A percentile compares a stretch with the other conserved stretches of the same genome.
These are phyloP conservation scores for Exophiala oligosperma DNA, from an alignment of 2,329 filamentous ascomycete genomes.

Conservation along the genomic window DNA sequence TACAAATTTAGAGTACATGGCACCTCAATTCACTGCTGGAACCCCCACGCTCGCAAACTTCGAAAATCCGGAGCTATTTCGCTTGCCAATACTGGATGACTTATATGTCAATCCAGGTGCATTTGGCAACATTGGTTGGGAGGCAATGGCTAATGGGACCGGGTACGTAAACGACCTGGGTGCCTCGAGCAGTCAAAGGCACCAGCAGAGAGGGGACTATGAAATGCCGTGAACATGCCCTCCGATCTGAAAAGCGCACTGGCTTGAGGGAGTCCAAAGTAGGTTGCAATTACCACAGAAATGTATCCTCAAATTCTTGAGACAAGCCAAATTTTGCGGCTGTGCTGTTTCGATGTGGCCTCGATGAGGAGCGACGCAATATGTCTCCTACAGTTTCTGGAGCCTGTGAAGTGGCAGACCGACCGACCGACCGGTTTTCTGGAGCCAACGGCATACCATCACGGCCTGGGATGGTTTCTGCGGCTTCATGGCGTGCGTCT, in stretches of 20 bases:
- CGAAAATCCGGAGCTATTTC: neutral
- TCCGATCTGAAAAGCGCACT: no score
- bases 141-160: slow-evolving; percentile 7
- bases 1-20: slow-evolving; percentile 8
- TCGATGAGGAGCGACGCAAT: neutral
- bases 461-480: neutral
- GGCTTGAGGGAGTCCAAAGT: no score
- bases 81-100: slow-evolving; percentile 3
- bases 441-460: no score
- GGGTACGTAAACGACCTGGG: slow-evolving; percentile 4
- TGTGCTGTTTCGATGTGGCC: neutral
- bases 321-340: slow-evolving; percentile 10
- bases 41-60: neutral
- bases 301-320: slow-evolving; percentile 12
- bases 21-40: slow-evolving; percentile 1
- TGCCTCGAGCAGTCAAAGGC: neutral
- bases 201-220: neutral
- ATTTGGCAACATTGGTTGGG: slow-evolving; percentile 13
- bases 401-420: no score
- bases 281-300: slow-evolving; percentile 7
- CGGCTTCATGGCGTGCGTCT: neutral
- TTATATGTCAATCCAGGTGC: slow-evolving; percentile 7
- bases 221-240: neutral
- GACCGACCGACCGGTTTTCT: no score
- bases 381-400: no score